Percentiles rank a stretch among this genome's conserved stretches.
phyloP scores from a whole-genome alignment of 441 rosid species.

The Mallotus repandus region DNA sequence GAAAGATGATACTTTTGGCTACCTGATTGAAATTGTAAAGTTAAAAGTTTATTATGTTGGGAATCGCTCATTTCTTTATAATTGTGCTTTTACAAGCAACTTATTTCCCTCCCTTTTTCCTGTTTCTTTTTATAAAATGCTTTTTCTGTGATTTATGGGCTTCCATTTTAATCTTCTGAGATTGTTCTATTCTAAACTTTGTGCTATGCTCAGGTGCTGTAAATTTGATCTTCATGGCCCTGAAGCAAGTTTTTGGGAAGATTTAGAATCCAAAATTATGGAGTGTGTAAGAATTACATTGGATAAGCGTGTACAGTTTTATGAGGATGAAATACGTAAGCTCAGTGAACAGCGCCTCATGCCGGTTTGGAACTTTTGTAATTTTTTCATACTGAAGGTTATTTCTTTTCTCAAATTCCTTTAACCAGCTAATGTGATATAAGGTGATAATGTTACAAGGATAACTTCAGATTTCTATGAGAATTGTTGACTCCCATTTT shows the following conservation, averaged over 20 bases:
- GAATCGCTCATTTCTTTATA: not conserved
- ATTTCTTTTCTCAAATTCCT: slow-evolving; percentile 36
- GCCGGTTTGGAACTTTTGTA: slow-evolving; percentile 99
- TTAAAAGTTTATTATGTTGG: not conserved
- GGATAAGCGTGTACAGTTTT: slow-evolving; percentile 90
- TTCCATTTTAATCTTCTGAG: slow-evolving; percentile 21
- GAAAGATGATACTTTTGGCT: not conserved
- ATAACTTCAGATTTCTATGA: slow-evolving; percentile 16
- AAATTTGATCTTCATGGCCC: slow-evolving; percentile 85
- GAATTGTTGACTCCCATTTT: slow-evolving; percentile 1
- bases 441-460: slow-evolving; percentile 23
- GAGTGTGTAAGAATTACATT: slow-evolving; percentile 85
- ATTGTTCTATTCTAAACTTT: slow-evolving; percentile 20
- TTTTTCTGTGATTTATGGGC: not conserved
- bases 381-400: slow-evolving; percentile 98
- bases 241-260: slow-evolving; percentile 91
- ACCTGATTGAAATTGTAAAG: not conserved
- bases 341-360: slow-evolving; percentile 91
- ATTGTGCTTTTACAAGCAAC: not conserved
- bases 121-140: not conserved
- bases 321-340: slow-evolving; percentile 98
- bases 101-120: not conserved
- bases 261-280: slow-evolving; percentile 77
- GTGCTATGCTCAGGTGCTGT: slow-evolving; percentile 72
- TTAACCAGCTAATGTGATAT: slow-evolving; percentile 25